Conservation (phyloP, 768 basidiomycete genomes). For the Pleurotus sapidus region DNA sequence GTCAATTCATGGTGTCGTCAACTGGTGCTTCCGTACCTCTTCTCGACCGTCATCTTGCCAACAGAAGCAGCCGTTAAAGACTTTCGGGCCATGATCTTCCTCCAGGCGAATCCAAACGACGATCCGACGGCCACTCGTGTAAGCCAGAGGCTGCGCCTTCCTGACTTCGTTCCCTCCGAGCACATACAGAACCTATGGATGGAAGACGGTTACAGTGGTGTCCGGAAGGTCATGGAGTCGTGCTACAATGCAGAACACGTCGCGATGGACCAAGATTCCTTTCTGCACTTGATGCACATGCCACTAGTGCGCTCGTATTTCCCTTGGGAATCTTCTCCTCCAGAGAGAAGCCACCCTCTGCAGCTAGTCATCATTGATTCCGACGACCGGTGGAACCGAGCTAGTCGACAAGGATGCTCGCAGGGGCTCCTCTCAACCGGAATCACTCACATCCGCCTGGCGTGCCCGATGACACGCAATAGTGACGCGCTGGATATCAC, state of each 20-base stretch:
- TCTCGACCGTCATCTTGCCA: slow-evolving; percentile 14
- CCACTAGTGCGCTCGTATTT: background rate
- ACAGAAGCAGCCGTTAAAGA: slow-evolving; percentile 5
- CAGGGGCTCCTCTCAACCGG: slow-evolving; percentile 15
- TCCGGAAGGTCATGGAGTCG: slow-evolving; percentile 15
- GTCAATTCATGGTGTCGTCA: slow-evolving; percentile 19
- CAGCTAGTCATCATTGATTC: slow-evolving; percentile 16
- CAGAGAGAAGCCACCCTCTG: slow-evolving; percentile 8
- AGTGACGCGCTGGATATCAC: slow-evolving; percentile 11
- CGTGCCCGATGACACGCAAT: slow-evolving; percentile 12
- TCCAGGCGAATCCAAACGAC: background rate
- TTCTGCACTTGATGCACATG: slow-evolving; percentile 16
- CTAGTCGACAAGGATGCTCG: background rate
- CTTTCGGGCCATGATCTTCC: background rate
- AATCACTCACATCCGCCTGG: slow-evolving; percentile 20
- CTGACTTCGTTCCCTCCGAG: slow-evolving; percentile 9
- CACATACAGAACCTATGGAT: slow-evolving; percentile 18
- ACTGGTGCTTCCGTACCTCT: slow-evolving; percentile 22
- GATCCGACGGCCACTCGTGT: background rate
- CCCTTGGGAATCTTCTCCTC: background rate
- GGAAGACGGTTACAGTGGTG: slow-evolving; percentile 12
- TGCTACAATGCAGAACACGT: slow-evolving; percentile 16
- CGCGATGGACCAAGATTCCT: slow-evolving; percentile 16
- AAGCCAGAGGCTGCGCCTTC: background rate
- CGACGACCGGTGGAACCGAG: slow-evolving; percentile 10